A percentile compares a stretch with the other conserved stretches of the same genome.
Conservation (phyloP, 2,329 filamentous ascomycete genomes). For the Colletotrichum spinosum region DNA sequence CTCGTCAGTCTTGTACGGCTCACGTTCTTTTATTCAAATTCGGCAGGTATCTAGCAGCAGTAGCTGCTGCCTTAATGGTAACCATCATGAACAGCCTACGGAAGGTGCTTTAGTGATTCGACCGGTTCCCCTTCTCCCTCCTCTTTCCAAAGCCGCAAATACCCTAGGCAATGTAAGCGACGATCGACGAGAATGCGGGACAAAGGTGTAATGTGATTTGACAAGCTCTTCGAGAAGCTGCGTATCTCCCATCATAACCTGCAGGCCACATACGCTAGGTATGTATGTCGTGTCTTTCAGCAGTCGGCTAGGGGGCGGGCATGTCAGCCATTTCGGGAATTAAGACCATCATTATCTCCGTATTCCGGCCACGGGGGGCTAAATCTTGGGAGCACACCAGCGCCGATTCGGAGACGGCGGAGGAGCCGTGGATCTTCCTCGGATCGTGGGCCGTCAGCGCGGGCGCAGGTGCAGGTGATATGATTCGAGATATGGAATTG, state of each 20-base stretch:
- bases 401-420: not conserved
- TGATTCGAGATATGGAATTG: no score
- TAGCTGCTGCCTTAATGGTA: not conserved
- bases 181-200: conserved; percentile 11
- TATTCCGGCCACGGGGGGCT: no score
- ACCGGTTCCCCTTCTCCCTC: not conserved
- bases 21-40: not conserved
- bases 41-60: no score
- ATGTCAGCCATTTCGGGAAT: no score
- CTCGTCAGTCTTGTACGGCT: no score
- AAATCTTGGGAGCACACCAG: no score
- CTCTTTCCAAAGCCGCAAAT: conserved; percentile 22
- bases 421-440: conserved; percentile 21
- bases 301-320: no score
- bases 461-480: not conserved
- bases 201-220: conserved; percentile 24
- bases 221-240: not conserved
- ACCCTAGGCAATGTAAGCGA: conserved; percentile 18
- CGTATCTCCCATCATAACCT: no score
- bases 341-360: no score
- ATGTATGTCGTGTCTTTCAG: no score
- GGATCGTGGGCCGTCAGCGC: conserved; percentile 13
- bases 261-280: no score
- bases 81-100: not conserved
- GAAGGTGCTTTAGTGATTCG: conserved; percentile 9